Evolutionary conservation across 176 grass and related monocot species (phyloP).

Genomic region (Triticum monococcum): DNA sequence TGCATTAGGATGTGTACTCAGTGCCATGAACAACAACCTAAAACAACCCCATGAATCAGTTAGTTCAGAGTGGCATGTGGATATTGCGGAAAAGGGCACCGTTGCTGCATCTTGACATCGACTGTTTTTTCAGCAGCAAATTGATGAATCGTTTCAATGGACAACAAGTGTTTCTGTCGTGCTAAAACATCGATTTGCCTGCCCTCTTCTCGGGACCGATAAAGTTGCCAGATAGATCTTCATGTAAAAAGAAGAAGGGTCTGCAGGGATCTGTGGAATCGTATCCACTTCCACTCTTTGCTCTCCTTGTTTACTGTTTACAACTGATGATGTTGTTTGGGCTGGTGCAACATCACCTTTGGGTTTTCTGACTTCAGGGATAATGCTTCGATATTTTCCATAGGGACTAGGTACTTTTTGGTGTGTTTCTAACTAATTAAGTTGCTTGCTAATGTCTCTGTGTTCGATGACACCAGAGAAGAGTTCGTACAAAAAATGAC

Average conservation of each 20-base stretch:
- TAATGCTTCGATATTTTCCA: too few species aligned
- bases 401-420: too few species aligned
- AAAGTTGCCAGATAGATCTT: slow-evolving; percentile 33
- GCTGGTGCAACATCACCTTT: too few species aligned
- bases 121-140: background rate
- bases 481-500: too few species aligned
- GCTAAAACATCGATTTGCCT: slow-evolving; percentile 26
- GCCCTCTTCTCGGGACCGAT: background rate
- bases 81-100: background rate
- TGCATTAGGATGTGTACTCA: too few species aligned
- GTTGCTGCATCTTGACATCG: background rate
- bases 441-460: too few species aligned
- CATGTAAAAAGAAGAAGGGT: background rate
- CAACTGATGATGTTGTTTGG: slow-evolving; percentile 2
- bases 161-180: background rate
- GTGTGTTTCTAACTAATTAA: too few species aligned
- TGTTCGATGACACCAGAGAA: too few species aligned
- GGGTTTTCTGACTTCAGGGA: background rate
- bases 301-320: slow-evolving; percentile 28
- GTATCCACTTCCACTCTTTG: slow-evolving; percentile 33
- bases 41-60: background rate
- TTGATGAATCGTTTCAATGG: background rate
- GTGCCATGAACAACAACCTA: too few species aligned
- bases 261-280: slow-evolving; percentile 1
- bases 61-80: background rate